Evolutionary conservation across 345 rosid species (phyloP), one percentile per base, ranked within the genome.

Genomic region (Hibiscus trionum): DNA sequence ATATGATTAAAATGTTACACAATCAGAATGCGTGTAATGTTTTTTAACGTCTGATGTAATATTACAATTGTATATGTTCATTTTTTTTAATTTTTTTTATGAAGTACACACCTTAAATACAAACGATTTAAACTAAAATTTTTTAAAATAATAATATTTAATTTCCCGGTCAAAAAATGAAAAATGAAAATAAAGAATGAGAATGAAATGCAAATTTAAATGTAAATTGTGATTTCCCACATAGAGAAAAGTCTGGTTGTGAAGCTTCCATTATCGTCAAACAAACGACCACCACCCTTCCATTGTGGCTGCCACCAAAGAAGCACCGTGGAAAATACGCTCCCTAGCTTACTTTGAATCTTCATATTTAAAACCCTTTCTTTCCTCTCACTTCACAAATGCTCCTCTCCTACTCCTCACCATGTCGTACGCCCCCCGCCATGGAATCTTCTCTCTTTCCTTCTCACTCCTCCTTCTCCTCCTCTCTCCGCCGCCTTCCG

Each of bases 231-330:
- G 5, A 56, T 21, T 56, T 56, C 27, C 21, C 44, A 39, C 44
- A 8, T 39, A 3, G 61, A 17, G 61, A 56, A 56, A 56, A 46
- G 21, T 24, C 5, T 50, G 19, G 29, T 27, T 68, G 31, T 52
- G 66, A 71, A 71, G 19, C 55, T 57, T 58, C 65, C 24, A 11
- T 21, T 24, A 6, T 19, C 1, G 21, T 29, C 26, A n/a, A 15
- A 11, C 7, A 5, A 71, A 58, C 5, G 21, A 19, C 35, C 12
- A 4, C 70, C 73, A 0, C 2, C 72, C 79, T 57, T 24, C 61
- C 77, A 77, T 82, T 57, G 80, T 82, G 82, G 79, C 80, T 11
- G 16, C 33, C 61, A 11, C 1, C 31, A 57, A 57, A 0, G 16
- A 58, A 26, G 2, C 62, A 58, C 35, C 33, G 11, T 6, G 12